A percentile compares a stretch with the other conserved stretches of the same genome.
phyloP scores from a whole-genome alignment of 306 rosid species.

The Medicago truncatula region MtrunA17r5.0-ANR NC_053044.1:48298001-48298500 shows the following conservation, averaged over 20 bases:
- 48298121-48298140: background rate
- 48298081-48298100: background rate
- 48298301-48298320: background rate
- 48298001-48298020: background rate
- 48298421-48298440: background rate
- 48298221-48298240: background rate
- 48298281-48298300: background rate
- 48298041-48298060: background rate
- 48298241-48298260: no score
- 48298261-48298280: background rate
- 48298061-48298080: background rate
- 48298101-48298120: background rate
- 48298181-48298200: background rate
- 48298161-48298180: background rate
- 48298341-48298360: slow-evolving; percentile 28
- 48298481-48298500: background rate
- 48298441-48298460: slow-evolving; percentile 32
- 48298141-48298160: background rate
- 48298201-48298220: background rate
- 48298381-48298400: background rate
- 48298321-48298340: slow-evolving; percentile 1
- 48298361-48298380: background rate
- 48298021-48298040: no score
- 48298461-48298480: background rate
- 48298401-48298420: background rate